These are phyloP conservation scores for Aspergillus diversus DNA, from an alignment of 495 filamentous ascomycete species.

Conservation along the genomic window DNA sequence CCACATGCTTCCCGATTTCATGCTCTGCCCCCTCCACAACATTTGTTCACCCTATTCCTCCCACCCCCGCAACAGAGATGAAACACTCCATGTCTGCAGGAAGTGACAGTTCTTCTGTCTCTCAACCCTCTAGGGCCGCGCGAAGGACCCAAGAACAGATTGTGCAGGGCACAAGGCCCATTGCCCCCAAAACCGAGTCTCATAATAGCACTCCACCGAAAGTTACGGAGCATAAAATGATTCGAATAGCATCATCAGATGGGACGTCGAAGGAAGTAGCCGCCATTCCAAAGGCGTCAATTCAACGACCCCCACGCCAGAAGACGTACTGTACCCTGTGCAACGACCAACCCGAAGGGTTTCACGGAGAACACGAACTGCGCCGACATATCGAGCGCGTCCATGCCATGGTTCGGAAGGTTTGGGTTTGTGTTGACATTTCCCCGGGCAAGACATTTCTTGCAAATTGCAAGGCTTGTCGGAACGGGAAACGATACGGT, in stretches of 20 bases:
- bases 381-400: conserved; percentile 82
- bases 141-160: conserved; percentile 50
- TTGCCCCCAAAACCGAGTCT: conserved; percentile 49
- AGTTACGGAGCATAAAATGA: conserved; percentile 50
- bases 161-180: conserved; percentile 45
- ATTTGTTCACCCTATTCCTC: conserved; percentile 23
- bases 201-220: conserved; percentile 32
- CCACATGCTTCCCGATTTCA: conserved; percentile 33
- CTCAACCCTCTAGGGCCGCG: conserved; percentile 42
- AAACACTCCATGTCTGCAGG: conserved; percentile 39
- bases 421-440: conserved; percentile 79
- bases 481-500: conserved; percentile 75
- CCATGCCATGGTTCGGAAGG: conserved; percentile 73
- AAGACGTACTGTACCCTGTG: conserved; percentile 78
- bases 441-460: conserved; percentile 65
- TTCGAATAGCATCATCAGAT: conserved; percentile 59
- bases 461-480: conserved; percentile 86
- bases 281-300: conserved; percentile 69
- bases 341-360: conserved; percentile 78
- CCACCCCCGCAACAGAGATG: conserved; percentile 38
- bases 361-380: conserved; percentile 92
- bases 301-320: conserved; percentile 73
- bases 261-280: conserved; percentile 63
- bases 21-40: conserved; percentile 41
- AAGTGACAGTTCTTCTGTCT: conserved; percentile 32